Base-by-base conservation (phyloP, 768 basidiomycete species). In the Hygrocybe coccinea region DNA sequence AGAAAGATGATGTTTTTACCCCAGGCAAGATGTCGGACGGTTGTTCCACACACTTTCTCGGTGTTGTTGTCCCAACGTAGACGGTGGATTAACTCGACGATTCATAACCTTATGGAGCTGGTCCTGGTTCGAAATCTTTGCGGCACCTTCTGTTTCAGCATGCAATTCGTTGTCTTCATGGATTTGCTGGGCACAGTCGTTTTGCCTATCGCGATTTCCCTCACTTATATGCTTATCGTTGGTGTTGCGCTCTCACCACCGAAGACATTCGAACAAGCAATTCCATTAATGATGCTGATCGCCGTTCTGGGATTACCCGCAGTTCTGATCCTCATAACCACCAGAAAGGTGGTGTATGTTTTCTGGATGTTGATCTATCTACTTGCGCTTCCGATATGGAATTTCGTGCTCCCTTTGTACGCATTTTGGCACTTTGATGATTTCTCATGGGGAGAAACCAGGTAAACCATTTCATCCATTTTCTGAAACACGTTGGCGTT, bases 371-470 rank as follows among this genome's bases (percentile, higher is more conserved):
- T 95, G 67, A 84, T 95, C 66, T 98, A 99, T 76, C 81, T 99
- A 11, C 55, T 85, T 50, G 94, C 97, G 25, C 75, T 99, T 38
- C 97, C 97, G 0, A 79, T 99, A 29, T 99, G 97, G 97, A 97
- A 97, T 69, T 89, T 95, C 60, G 74, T 95, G 43, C 78, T 97
- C 3, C 95, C 95, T 10, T 76, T 97, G 8, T 99, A 99, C 71
- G 89, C 95, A 12, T 98, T 98, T 70, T 97, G 94, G 93, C 95
- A 98, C 71, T 97, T 99, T 69, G 95, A 98, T 60, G 97, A 99
- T 72, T 98, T 99, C 73, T 94, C 92, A 25, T 99, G 97, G 97
- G 97, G 97, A 64, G 93, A 97, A 73, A 99, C 97, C 17, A 85
- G 95, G 91, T 91, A 64, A 53, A 84, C 72, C 35, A 5, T 45